phyloP scores from a whole-genome alignment of 352 stramenopile genomes.

The Globisporangium orthogonon region DNA sequence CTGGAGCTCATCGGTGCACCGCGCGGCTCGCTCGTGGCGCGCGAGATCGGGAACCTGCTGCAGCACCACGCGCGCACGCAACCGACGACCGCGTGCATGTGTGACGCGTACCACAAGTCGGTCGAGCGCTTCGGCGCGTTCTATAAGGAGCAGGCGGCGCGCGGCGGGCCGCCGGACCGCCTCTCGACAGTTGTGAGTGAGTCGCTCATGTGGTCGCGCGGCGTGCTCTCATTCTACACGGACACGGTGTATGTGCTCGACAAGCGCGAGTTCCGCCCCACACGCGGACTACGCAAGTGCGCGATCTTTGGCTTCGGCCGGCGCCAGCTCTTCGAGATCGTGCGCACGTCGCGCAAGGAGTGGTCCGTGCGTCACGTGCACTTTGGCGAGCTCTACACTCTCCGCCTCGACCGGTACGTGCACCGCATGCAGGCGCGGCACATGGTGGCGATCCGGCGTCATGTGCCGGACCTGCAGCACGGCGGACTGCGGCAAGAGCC shows the following conservation, averaged over 20 bases:
- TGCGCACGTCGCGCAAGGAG: conserved; percentile 60
- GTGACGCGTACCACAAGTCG: conserved; percentile 60
- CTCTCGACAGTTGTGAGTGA: conserved; percentile 71
- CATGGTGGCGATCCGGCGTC: conserved; percentile 71
- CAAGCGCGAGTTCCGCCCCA: conserved; percentile 69
- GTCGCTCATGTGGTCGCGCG: conserved; percentile 62
- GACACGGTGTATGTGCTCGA: conserved; percentile 78
- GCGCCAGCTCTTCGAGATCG: conserved; percentile 72
- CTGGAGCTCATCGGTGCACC: conserved; percentile 49
- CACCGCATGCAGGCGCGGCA: conserved; percentile 57
- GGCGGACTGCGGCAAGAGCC: conserved; percentile 58
- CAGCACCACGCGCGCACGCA: conserved; percentile 36
- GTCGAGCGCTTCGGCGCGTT: conserved; percentile 66
- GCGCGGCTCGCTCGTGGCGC: conserved; percentile 40
- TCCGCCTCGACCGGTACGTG: conserved; percentile 63
- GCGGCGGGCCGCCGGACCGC: conserved; percentile 21
- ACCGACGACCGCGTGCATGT: conserved; percentile 44
- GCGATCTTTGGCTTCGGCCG: conserved; percentile 72
- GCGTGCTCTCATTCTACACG: conserved; percentile 74
- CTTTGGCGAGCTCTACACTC: conserved; percentile 56
- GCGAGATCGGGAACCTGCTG: conserved; percentile 53
- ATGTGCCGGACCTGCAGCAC: conserved; percentile 43
- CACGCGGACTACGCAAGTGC: conserved; percentile 59
- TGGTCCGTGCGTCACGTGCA: conserved; percentile 59
- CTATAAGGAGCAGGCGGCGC: conserved; percentile 44